Conservation (phyloP, 495 filamentous ascomycete species). For the Aspergillus steynii region DNA sequence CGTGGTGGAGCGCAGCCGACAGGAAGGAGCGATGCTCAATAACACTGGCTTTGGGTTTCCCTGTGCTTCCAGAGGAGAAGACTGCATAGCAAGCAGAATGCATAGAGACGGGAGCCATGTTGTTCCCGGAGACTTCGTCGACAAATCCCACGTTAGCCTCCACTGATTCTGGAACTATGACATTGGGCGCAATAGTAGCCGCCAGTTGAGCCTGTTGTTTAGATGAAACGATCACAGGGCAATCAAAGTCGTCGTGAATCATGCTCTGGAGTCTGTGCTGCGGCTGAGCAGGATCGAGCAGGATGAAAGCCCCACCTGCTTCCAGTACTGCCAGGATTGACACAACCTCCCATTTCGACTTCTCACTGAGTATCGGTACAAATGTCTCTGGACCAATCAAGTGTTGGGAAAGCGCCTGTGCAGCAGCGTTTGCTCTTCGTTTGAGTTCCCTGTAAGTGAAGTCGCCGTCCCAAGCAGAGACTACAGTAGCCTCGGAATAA, state of each 20-base stretch:
- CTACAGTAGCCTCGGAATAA: not conserved
- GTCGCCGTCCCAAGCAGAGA: not conserved
- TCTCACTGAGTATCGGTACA: not conserved
- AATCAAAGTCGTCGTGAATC: not conserved
- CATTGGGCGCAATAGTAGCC: not conserved
- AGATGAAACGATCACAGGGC: not conserved
- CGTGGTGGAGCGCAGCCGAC: not conserved
- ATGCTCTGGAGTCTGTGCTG: not conserved
- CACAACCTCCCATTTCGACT: not conserved
- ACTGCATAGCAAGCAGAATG: not conserved
- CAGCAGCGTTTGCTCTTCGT: not conserved
- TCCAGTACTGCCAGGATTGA: not conserved
- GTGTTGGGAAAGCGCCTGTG: not conserved
- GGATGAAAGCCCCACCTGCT: not conserved
- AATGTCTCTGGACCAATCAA: not conserved
- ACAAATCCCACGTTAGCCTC: not conserved
- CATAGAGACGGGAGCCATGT: not conserved
- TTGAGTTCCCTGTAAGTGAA: not conserved
- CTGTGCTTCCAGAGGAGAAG: not conserved
- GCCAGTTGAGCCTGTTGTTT: not conserved
- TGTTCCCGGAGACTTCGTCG: not conserved
- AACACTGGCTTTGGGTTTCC: not conserved
- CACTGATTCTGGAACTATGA: not conserved
- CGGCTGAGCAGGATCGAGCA: not conserved
- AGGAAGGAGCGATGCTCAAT: conserved; percentile 1